These are phyloP conservation scores for Punica granatum DNA, from an alignment of 345 rosid species.

Conservation along the genomic window DNA sequence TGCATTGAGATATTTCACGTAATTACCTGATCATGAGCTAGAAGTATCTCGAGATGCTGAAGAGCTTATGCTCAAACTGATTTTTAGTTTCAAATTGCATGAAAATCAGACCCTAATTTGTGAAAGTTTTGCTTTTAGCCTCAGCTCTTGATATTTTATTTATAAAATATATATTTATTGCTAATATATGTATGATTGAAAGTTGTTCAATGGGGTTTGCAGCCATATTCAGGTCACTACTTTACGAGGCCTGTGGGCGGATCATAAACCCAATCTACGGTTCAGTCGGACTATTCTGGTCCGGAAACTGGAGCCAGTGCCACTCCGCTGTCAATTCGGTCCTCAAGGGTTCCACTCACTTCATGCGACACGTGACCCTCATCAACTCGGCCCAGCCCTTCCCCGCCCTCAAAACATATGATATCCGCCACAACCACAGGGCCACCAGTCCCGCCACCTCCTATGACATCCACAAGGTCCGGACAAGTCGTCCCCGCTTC, in stretches of 20 bases:
- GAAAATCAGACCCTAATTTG: not conserved
- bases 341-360: conserved; percentile 33
- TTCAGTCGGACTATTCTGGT: conserved; percentile 49
- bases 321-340: conserved; percentile 60
- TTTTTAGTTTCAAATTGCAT: not conserved
- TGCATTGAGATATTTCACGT: too few species aligned
- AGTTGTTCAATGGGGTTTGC: conserved; percentile 7
- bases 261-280: conserved; percentile 54
- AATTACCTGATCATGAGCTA: too few species aligned
- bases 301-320: conserved; percentile 61
- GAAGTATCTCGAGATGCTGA: too few species aligned
- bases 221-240: conserved; percentile 46
- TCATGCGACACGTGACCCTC: conserved; percentile 17
- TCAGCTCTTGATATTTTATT: too few species aligned
- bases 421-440: conserved; percentile 59
- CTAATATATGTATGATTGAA: not conserved
- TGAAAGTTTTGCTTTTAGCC: not conserved
- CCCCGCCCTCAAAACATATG: conserved; percentile 35
- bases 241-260: conserved; percentile 69
- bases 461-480: conserved; percentile 16
- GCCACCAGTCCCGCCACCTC: conserved; percentile 16
- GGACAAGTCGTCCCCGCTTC: conserved; percentile 22
- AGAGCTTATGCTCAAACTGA: too few species aligned
- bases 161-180: not conserved
- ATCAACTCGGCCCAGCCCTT: conserved; percentile 16